Evolutionary conservation across 768 basidiomycete genomes (phyloP).

Genomic region (Mycena amicta): DNA sequence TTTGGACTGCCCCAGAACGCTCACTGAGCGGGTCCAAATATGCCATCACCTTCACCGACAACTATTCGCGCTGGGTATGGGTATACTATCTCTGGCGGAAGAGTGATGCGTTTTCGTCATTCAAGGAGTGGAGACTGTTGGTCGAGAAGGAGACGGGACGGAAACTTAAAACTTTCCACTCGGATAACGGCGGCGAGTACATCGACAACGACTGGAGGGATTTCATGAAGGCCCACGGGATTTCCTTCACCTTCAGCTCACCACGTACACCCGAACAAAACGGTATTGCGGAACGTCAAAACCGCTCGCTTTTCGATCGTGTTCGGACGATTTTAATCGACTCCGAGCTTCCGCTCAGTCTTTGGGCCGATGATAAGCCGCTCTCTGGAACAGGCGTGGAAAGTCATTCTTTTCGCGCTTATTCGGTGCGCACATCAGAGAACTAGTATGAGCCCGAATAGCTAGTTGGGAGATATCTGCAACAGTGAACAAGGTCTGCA

Average conservation of each 20-base stretch:
- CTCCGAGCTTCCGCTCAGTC: conserved; percentile 15
- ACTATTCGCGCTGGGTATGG: conserved; percentile 18
- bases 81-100: conserved; percentile 25
- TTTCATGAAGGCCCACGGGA: not conserved
- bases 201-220: not conserved
- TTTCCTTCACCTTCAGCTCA: not conserved
- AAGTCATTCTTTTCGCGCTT: too few relatives aligned
- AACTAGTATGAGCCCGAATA: too few relatives aligned
- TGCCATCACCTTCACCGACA: conserved; percentile 28
- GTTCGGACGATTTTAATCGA: conserved; percentile 28
- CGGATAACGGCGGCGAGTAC: conserved; percentile 9
- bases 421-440: too few relatives aligned
- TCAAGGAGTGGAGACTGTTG: conserved; percentile 4
- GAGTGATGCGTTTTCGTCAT: conserved; percentile 22
- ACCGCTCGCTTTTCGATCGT: conserved; percentile 28
- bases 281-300: conserved; percentile 30
- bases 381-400: too few relatives aligned
- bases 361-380: too few relatives aligned
- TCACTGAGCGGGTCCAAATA: conserved; percentile 20
- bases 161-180: conserved; percentile 1
- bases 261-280: conserved; percentile 27
- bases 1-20: conserved; percentile 30
- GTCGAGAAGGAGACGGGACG: not conserved
- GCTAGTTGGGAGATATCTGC: too few relatives aligned
- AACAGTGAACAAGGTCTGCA: too few relatives aligned